Evolutionary conservation across 805 yeast genomes (phyloP).

Genomic region (Blastobotrys chiropterorum): DNA sequence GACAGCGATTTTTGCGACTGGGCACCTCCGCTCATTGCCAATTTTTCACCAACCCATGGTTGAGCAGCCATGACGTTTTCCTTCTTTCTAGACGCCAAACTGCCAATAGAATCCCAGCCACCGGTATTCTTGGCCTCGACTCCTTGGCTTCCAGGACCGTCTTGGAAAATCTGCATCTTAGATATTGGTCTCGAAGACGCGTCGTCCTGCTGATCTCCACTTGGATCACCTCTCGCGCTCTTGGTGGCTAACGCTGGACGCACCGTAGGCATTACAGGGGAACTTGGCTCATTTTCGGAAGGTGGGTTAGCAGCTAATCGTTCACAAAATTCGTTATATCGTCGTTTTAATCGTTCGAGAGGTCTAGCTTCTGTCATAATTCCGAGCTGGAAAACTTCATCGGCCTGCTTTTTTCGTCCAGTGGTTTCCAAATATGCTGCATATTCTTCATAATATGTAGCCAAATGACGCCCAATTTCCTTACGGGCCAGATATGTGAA

Average conservation of each 20-base stretch:
- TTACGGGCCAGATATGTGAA: constrained; percentile 66
- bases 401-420: constrained; percentile 48
- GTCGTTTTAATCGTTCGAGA: constrained; percentile 36
- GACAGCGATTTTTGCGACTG: constrained; percentile 7
- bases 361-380: constrained; percentile 64
- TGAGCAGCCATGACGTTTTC: constrained; percentile 54
- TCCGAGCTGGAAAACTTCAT: constrained; percentile 53
- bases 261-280: constrained; percentile 32
- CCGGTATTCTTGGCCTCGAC: constrained; percentile 13
- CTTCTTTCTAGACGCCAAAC: constrained; percentile 46
- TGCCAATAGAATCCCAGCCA: constrained; percentile 44
- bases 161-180: constrained; percentile 41
- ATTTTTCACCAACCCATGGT: constrained; percentile 58
- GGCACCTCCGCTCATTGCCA: constrained; percentile 13
- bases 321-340: constrained; percentile 40
- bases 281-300: constrained; percentile 27
- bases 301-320: constrained; percentile 31
- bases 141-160: too few relatives aligned
- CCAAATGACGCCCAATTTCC: constrained; percentile 60
- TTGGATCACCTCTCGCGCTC: constrained; percentile 18
- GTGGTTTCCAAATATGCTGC: constrained; percentile 54
- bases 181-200: constrained; percentile 14
- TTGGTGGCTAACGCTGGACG: constrained; percentile 36
- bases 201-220: constrained; percentile 4
- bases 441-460: constrained; percentile 74